These are phyloP conservation scores for Yamadazyma conglobata DNA, from an alignment of 1,139 yeast species.

Conservation along the genomic window DNA sequence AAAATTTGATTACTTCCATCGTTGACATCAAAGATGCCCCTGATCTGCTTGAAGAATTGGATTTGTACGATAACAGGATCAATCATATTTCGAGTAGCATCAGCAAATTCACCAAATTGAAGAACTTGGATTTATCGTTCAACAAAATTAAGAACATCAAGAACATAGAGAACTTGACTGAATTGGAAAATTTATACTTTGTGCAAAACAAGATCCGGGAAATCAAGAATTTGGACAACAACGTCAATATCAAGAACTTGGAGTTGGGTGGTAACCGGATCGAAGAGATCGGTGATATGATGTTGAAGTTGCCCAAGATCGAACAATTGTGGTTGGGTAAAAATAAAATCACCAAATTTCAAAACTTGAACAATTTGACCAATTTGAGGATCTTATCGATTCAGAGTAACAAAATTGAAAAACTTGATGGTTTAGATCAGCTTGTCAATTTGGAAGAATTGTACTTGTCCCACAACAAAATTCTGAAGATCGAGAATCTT, in stretches of 20 bases:
- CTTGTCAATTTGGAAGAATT: slow-evolving; percentile 76
- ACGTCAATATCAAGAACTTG: slow-evolving; percentile 60
- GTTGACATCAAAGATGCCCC: slow-evolving; percentile 62
- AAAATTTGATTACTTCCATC: slow-evolving; percentile 73
- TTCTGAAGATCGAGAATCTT: slow-evolving; percentile 71
- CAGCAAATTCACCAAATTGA: slow-evolving; percentile 56
- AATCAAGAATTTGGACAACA: slow-evolving; percentile 62
- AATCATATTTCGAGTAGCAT: slow-evolving; percentile 75
- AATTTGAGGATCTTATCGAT: slow-evolving; percentile 78
- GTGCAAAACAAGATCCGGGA: slow-evolving; percentile 84
- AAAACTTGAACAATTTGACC: slow-evolving; percentile 57
- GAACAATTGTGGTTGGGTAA: slow-evolving; percentile 92
- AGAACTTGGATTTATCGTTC: slow-evolving; percentile 77
- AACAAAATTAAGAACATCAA: slow-evolving; percentile 87
- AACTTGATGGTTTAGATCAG: slow-evolving; percentile 77
- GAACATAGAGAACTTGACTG: slow-evolving; percentile 61
- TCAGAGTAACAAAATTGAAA: slow-evolving; percentile 79
- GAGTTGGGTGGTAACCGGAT: slow-evolving; percentile 93
- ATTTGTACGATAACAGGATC: slow-evolving; percentile 87
- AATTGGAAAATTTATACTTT: slow-evolving; percentile 69
- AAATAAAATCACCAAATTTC: slow-evolving; percentile 65
- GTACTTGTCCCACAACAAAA: slow-evolving; percentile 83
- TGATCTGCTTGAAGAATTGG: slow-evolving; percentile 68
- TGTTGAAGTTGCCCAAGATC: slow-evolving; percentile 52
- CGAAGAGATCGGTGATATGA: slow-evolving; percentile 54